phyloP scores from a whole-genome alignment of 805 yeast species.

The Teunomyces atbi region DNA sequence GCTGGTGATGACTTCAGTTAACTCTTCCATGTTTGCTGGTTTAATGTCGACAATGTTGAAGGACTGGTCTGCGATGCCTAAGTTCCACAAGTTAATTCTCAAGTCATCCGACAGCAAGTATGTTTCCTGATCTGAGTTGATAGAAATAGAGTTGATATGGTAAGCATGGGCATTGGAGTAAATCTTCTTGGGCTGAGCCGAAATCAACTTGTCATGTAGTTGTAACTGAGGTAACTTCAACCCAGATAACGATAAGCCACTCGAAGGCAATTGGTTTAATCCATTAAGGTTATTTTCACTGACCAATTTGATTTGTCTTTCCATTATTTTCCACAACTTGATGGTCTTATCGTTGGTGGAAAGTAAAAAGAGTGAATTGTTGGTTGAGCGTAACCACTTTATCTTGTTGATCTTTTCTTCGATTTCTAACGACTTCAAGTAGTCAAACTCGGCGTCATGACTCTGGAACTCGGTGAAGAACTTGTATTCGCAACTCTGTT shows the following conservation, averaged over 20 bases:
- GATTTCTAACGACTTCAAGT: conserved; percentile 90
- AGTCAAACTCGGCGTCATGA: conserved; percentile 98
- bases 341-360: conserved; percentile 98
- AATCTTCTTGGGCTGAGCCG: conserved; percentile 89
- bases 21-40: conserved; percentile 98
- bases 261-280: conserved; percentile 19
- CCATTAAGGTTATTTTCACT: conserved; percentile 75
- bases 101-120: conserved; percentile 90
- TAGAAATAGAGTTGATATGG: conserved; percentile 93
- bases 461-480: conserved; percentile 96
- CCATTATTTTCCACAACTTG: conserved; percentile 94
- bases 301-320: conserved; percentile 87
- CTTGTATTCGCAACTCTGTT: conserved; percentile 76
- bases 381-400: conserved; percentile 89
- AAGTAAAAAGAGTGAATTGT: conserved; percentile 84
- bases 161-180: conserved; percentile 97
- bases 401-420: conserved; percentile 98
- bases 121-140: conserved; percentile 95
- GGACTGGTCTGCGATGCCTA: conserved; percentile 89
- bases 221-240: conserved; percentile 84
- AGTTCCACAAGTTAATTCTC: conserved; percentile 93
- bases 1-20: conserved; percentile 95
- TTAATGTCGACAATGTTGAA: conserved; percentile 97
- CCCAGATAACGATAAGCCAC: conserved; percentile 30
- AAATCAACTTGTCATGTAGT: conserved; percentile 91